Evolutionary conservation across 2,329 filamentous ascomycete genomes (phyloP).

Genomic region (Helminthosporium solani): DNA sequence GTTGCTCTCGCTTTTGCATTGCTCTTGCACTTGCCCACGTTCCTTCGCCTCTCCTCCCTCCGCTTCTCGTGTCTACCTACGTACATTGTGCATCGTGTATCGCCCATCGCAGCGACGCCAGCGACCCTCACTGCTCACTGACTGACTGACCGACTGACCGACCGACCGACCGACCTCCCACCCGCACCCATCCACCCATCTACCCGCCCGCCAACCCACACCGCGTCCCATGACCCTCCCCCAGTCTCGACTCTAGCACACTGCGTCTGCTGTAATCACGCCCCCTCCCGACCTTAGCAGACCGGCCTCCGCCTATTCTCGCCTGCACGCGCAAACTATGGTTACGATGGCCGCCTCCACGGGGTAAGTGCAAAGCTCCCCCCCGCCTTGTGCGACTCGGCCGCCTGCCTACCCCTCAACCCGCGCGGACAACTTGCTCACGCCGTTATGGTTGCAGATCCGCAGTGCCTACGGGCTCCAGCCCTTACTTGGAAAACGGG

Average conservation of each 20-base stretch:
- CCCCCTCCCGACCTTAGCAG: constrained; percentile 16
- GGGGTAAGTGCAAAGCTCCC: constrained; percentile 40
- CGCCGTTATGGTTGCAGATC: constrained; percentile 22
- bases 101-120: background rate
- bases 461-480: constrained; percentile 43
- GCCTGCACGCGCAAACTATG: constrained; percentile 37
- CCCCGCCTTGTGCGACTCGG: constrained; percentile 38
- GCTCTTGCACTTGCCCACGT: too few species aligned
- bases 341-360: constrained; percentile 46
- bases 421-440: constrained; percentile 2
- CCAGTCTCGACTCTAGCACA: background rate
- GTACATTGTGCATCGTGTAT: too few species aligned
- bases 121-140: background rate
- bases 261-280: background rate
- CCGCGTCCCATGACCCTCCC: constrained; percentile 1
- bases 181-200: constrained; percentile 1
- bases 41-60: too few species aligned
- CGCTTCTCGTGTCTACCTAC: too few species aligned
- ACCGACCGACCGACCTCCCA: background rate
- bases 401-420: constrained; percentile 7
- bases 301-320: constrained; percentile 16
- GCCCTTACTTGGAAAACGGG: constrained; percentile 63
- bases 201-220: background rate
- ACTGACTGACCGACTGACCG: too few species aligned
- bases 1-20: too few species aligned